Percentiles rank a stretch among this genome's conserved stretches.
Conservation (phyloP, 768 basidiomycete species). For the Cystobasidium ongulense region DNA sequence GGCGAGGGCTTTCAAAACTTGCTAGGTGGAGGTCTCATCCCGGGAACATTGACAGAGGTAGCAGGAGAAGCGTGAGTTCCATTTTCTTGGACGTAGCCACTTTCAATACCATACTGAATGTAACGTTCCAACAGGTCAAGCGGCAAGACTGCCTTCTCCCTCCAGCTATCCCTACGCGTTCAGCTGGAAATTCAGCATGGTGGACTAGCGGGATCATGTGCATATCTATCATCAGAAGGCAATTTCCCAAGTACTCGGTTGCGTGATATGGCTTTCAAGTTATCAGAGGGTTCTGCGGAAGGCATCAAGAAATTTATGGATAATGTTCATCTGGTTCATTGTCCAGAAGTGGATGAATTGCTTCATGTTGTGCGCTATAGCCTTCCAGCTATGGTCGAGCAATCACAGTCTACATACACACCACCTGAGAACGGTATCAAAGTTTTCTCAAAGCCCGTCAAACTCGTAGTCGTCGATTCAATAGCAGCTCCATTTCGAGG, state of each 20-base stretch:
- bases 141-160: slow-evolving; percentile 85
- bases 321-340: slow-evolving; percentile 55
- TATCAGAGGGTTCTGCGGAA: slow-evolving; percentile 32
- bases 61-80: slow-evolving; percentile 31
- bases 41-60: slow-evolving; percentile 31
- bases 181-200: slow-evolving; percentile 59
- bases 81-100: background rate
- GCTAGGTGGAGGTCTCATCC: slow-evolving; percentile 23
- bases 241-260: slow-evolving; percentile 62
- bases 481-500: slow-evolving; percentile 76
- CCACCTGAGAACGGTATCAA: background rate
- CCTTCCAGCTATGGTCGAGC: slow-evolving; percentile 44
- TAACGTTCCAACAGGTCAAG: slow-evolving; percentile 60
- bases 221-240: slow-evolving; percentile 68
- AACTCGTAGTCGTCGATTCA: slow-evolving; percentile 76
- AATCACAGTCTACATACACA: slow-evolving; percentile 44
- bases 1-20: background rate
- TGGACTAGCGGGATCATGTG: slow-evolving; percentile 60
- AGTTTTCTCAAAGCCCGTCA: slow-evolving; percentile 58
- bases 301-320: slow-evolving; percentile 38
- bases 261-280: slow-evolving; percentile 38
- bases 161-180: slow-evolving; percentile 70
- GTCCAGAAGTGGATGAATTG: slow-evolving; percentile 46
- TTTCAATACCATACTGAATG: background rate
- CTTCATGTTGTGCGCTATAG: slow-evolving; percentile 46